phyloP scores from a whole-genome alignment of 2,329 filamentous ascomycete species.

The Grosmannia serpens region DNA sequence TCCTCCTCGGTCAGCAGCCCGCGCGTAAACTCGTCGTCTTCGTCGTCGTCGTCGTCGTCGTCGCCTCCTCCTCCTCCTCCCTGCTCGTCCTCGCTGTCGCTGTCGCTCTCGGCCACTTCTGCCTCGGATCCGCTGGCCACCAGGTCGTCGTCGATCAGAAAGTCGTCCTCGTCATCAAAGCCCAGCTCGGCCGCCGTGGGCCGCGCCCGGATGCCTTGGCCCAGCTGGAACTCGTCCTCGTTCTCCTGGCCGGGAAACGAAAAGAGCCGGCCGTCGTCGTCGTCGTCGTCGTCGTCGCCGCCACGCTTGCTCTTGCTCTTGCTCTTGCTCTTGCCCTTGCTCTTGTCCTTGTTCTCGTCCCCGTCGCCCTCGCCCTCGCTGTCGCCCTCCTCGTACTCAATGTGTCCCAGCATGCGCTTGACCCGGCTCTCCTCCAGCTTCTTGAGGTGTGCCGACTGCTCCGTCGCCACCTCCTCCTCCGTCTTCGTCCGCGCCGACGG shows the following conservation, averaged over 20 bases:
- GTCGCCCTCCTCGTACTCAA: constrained; percentile 54
- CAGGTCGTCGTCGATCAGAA: constrained; percentile 79
- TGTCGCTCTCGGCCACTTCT: constrained; percentile 43
- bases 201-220: constrained; percentile 43
- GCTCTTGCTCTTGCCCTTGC: constrained; percentile 33
- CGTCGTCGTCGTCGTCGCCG: constrained; percentile 19
- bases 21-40: constrained; percentile 62
- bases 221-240: constrained; percentile 48
- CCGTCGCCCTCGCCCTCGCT: constrained; percentile 24
- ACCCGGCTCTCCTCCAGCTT: constrained; percentile 74
- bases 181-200: constrained; percentile 52
- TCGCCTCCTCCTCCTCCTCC: constrained; percentile 13
- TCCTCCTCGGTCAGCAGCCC: constrained; percentile 53
- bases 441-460: constrained; percentile 65
- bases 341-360: constrained; percentile 48
- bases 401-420: constrained; percentile 77
- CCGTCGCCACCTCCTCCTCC: constrained; percentile 69
- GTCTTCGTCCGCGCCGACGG: constrained; percentile 86
- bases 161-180: constrained; percentile 90
- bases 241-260: constrained; percentile 30
- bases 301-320: constrained; percentile 13
- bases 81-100: constrained; percentile 36
- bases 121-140: constrained; percentile 68
- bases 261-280: not conserved
- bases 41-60: constrained; percentile 11